Evolutionary conservation across 2,329 filamentous ascomycete species (phyloP).

Genomic region (Claviceps fusiformis): DNA sequence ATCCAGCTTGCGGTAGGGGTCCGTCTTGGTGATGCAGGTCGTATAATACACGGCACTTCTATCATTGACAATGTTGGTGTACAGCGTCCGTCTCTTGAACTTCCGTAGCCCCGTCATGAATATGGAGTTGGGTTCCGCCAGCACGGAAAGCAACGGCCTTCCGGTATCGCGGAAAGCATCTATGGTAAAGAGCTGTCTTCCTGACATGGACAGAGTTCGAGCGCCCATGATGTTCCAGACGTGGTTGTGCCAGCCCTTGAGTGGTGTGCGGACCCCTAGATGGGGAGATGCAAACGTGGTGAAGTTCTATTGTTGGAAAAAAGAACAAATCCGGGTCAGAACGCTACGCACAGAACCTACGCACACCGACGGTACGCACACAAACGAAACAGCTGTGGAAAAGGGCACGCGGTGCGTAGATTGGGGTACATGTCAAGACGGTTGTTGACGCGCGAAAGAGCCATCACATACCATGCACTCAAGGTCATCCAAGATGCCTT

Average conservation of each 20-base stretch:
- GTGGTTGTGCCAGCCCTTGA: constrained; percentile 50
- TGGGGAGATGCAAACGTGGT: constrained; percentile 83
- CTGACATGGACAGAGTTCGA: constrained; percentile 67
- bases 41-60: constrained; percentile 73
- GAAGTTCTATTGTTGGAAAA: constrained; percentile 50
- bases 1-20: constrained; percentile 60
- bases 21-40: constrained; percentile 59
- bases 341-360: background rate
- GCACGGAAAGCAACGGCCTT: constrained; percentile 63
- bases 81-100: constrained; percentile 67
- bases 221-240: constrained; percentile 78
- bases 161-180: constrained; percentile 75
- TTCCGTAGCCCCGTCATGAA: constrained; percentile 67
- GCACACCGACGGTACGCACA: no score
- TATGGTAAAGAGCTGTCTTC: constrained; percentile 74
- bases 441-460: background rate
- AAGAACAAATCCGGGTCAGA: background rate
- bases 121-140: constrained; percentile 72
- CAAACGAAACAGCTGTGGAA: no score
- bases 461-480: constrained; percentile 53
- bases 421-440: no score
- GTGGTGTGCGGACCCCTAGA: constrained; percentile 59
- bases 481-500: constrained; percentile 65
- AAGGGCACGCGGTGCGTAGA: background rate
- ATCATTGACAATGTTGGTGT: constrained; percentile 82